Evolutionary conservation across 257 asterid genomes (phyloP), one percentile per base, ranked within the genome.

Genomic region (Solanum arcanum): DNA sequence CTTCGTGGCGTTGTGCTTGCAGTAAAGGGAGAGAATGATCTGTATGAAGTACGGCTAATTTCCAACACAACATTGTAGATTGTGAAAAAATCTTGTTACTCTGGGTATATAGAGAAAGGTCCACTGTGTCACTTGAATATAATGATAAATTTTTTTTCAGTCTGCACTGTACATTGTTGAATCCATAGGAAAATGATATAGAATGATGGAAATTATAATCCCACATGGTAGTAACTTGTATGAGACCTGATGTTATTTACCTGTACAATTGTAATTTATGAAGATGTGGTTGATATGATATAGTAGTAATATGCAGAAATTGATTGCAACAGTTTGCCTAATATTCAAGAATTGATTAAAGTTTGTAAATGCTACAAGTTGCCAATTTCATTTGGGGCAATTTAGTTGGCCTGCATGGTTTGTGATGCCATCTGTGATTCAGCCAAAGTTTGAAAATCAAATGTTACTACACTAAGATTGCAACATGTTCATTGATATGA

Each of bases 1-100:
- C 14, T 84, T 25, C 33, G 12, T 47, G 87, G 16, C 4, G 85
- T 86, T 92, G 86, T 92, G 78, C 25, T 37, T 94, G 97, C 98
- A 97, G 99, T 78, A 69, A 94, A 91, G 89, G 96, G 95, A 82
- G 98, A 90, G 47, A 89, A 92, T 4, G 85, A 92, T 83, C 12
- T 86, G 83, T 95, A 94, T 77, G 99, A 97, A 92, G 96, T 97
- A 84, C 91, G 90, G 80, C 96, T 96, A 74, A 92, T 96, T 87
- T 96, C 99, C 88, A 91, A 90, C 89, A 91, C 99, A 37, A 90
- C 91, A 84, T 37, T 85, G 90, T 95, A 92, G 92, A 31, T 72
- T 44, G 25, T 75, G 80, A 42, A 39, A 68, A 31, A 29, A 18
- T 7, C 39, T 75, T 42, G 75, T 2, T 8, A 44, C 82, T 35